Evolutionary conservation across 441 rosid genomes (phyloP).

Genomic region (Eutrema salsugineum): DNA sequence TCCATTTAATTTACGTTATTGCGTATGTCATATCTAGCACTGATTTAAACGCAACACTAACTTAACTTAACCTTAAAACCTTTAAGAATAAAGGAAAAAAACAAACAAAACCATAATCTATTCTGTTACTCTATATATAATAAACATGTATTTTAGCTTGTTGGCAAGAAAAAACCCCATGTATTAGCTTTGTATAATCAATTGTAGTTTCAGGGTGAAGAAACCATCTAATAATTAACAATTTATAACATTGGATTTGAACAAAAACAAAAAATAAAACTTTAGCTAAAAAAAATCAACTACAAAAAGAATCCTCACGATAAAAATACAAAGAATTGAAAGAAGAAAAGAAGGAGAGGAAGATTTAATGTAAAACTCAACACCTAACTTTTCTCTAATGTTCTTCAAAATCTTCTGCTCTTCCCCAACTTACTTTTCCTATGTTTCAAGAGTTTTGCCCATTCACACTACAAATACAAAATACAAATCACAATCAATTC

Average conservation of each 20-base stretch:
- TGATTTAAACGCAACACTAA: conserved; percentile 21
- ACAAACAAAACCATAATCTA: not conserved
- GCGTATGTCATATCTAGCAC: not conserved
- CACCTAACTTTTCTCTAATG: conserved; percentile 25
- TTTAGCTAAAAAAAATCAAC: conserved; percentile 31
- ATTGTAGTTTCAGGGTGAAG: not conserved
- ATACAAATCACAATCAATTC: conserved; percentile 30
- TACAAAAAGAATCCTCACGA: conserved; percentile 29
- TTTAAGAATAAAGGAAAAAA: not conserved
- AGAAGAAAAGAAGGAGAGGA: conserved; percentile 24
- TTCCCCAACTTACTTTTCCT: conserved; percentile 12
- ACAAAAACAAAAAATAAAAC: not conserved
- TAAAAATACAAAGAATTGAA: conserved; percentile 32
- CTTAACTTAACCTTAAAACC: conserved; percentile 15
- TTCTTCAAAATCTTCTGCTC: conserved; percentile 35
- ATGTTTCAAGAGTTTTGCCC: conserved; percentile 28
- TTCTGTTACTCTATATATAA: not conserved
- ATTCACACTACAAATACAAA: conserved; percentile 34
- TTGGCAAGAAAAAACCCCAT: not conserved
- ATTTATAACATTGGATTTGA: conserved; percentile 19
- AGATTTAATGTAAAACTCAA: conserved; percentile 25
- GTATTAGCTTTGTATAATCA: not conserved
- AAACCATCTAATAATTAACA: conserved; percentile 24
- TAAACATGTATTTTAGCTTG: not conserved
- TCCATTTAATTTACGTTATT: not conserved